Evolutionary conservation across 2,329 filamentous ascomycete species (phyloP), one percentile per base, ranked within the genome.

Genomic region (Berkeleyomyces basicola): DNA sequence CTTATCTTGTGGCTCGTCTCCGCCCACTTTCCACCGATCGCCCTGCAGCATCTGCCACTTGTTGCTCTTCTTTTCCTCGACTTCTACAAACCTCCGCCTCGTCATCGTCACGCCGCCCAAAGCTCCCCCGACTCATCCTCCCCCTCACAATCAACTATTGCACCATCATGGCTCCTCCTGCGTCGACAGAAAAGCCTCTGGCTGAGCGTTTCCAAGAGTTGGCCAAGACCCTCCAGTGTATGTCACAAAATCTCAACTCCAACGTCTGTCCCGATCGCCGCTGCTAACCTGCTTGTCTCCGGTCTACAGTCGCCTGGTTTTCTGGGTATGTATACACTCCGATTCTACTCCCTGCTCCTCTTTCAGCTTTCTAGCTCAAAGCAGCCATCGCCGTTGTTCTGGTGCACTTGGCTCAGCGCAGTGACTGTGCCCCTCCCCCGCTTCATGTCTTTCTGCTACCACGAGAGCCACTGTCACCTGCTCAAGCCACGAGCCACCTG

Each of bases 181-280:
- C 87, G 67, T 77, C 85, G 64, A 77, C 86, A 64, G 80, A 77
- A 69, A 74, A 87, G 74, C 85, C 89, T 72, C 78, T 93, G 70
- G 76, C 78, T 71, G 84, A 93, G 77, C 82, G 90, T 71, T 77
- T 96, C 65, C 75, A 89, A 70, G 79, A 82, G 68, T 80, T 97
- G 68, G 90, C 86, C 68, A 85, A 95, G 74, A 97, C 91, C 55
- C 79, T 97, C 68, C 93, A 97, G 79, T 99, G 92, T 87, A 83
- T 74, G 77, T 83, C 72, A 33, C 23, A 49, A 36, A 3, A 14
- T 44, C 37, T n/a, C 16, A 31, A 23, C 42, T 9, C n/a, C 42
- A 9, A 43, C 10, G 42, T 51, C 39, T 14, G 51, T 43, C 33
- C 39, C 55, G 60, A 43, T 55, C 67, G 43, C 63, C 57, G 43